Evolutionary conservation across 257 asterid genomes (phyloP).

Genomic region (Cynanchum wilfordii): DNA sequence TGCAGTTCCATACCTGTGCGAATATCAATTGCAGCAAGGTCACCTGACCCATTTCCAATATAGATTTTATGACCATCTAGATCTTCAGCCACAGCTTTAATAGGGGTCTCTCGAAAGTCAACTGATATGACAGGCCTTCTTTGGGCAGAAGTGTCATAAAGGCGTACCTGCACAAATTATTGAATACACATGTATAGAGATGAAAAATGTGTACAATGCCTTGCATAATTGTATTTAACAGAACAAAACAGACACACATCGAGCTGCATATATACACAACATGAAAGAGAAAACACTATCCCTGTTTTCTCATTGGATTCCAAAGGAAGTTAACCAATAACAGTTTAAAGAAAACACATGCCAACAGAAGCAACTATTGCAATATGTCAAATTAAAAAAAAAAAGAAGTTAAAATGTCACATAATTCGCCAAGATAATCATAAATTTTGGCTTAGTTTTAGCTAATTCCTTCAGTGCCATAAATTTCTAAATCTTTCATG

Average conservation of each 20-base stretch:
- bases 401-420: too few relatives aligned
- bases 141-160: slow-evolving; percentile 90
- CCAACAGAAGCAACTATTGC: too few relatives aligned
- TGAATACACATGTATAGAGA: neutral
- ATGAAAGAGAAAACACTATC: neutral
- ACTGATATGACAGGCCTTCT: slow-evolving; percentile 81
- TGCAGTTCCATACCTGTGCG: slow-evolving; percentile 61
- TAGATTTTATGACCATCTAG: slow-evolving; percentile 69
- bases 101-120: slow-evolving; percentile 82
- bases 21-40: slow-evolving; percentile 82
- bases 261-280: neutral
- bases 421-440: too few relatives aligned
- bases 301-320: neutral
- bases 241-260: neutral
- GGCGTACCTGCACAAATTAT: slow-evolving; percentile 57
- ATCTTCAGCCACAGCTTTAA: slow-evolving; percentile 73
- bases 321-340: neutral
- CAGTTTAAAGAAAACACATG: neutral
- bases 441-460: too few relatives aligned
- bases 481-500: neutral
- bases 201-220: neutral
- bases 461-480: neutral
- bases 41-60: slow-evolving; percentile 89
- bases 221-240: neutral
- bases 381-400: too few relatives aligned